A percentile compares a stretch with the other conserved stretches of the same genome.
These are phyloP conservation scores for Acanthamoeba quina DNA, from an alignment of 208 protist genomes.

Conservation along the genomic window DNA sequence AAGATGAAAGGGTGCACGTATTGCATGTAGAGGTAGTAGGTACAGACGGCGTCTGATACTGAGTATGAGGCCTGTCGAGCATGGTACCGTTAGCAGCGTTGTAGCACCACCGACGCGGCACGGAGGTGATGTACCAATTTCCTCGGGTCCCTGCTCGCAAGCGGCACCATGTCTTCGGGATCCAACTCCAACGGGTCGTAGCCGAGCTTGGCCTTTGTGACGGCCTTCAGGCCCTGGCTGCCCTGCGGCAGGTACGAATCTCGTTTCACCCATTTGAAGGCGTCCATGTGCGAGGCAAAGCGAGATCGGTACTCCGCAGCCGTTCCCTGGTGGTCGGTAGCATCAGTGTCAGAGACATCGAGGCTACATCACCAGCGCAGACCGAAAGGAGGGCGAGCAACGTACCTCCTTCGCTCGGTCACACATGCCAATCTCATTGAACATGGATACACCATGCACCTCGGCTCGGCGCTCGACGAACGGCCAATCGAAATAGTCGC, in stretches of 20 bases:
- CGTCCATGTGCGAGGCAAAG: slow-evolving; percentile 98
- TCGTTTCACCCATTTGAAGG: slow-evolving; percentile 99
- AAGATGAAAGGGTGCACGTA: slow-evolving; percentile 99
- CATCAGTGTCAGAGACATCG: not conserved
- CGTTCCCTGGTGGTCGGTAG: slow-evolving; percentile 9
- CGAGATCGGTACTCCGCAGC: slow-evolving; percentile 95
- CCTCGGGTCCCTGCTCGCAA: slow-evolving; percentile 87
- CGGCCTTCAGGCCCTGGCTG: slow-evolving; percentile 95
- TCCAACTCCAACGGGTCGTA: slow-evolving; percentile 99
- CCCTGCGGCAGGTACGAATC: slow-evolving; percentile 99
- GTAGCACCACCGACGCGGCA: not conserved
- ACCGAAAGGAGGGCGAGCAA: not conserved
- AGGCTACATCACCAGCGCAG: not conserved
- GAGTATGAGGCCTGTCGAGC: slow-evolving; percentile 97
- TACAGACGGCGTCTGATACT: slow-evolving; percentile 99
- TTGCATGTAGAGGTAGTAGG: slow-evolving; percentile 99
- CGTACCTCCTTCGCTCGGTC: slow-evolving; percentile 79
- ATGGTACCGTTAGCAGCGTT: not conserved
- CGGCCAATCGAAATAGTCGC: slow-evolving; percentile 99
- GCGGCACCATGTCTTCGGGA: slow-evolving; percentile 99
- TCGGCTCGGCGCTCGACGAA: slow-evolving; percentile 97
- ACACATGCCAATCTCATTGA: slow-evolving; percentile 90
- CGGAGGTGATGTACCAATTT: not conserved
- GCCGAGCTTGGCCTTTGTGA: slow-evolving; percentile 98
- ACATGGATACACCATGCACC: slow-evolving; percentile 83